phyloP scores from a whole-genome alignment of 495 filamentous ascomycete genomes.

The Xylaria acuta region DNA sequence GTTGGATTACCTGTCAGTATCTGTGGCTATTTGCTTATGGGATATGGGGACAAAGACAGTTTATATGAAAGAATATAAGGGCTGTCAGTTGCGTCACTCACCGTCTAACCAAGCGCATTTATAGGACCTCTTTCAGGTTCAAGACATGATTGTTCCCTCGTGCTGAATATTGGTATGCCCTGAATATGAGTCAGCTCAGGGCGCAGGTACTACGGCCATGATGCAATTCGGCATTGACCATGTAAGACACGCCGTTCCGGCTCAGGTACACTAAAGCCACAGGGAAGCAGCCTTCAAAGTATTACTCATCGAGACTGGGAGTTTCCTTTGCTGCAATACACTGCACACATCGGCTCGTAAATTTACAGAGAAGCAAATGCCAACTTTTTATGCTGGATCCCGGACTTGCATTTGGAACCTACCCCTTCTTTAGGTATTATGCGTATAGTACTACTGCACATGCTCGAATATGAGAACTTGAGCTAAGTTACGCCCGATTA shows the following conservation, averaged over 20 bases:
- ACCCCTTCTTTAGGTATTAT: not conserved
- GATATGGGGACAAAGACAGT: conserved; percentile 3
- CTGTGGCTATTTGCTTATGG: conserved; percentile 18
- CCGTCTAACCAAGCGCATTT: not conserved
- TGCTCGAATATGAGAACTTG: not conserved
- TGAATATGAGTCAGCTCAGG: not conserved
- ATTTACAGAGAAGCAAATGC: not conserved
- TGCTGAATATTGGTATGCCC: not conserved
- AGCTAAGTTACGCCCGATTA: not conserved
- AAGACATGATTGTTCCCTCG: not conserved
- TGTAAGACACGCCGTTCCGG: conserved; percentile 3
- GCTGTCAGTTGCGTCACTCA: not conserved
- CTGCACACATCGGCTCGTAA: not conserved
- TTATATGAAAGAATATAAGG: not conserved
- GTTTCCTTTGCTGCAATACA: not conserved
- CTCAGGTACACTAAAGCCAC: conserved; percentile 1
- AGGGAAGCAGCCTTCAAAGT: not conserved
- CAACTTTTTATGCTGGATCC: not conserved
- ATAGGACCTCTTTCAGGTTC: not conserved
- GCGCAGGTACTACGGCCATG: not conserved
- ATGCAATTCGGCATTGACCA: not conserved
- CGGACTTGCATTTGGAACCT: not conserved
- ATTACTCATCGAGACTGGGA: not conserved
- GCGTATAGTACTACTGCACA: not conserved
- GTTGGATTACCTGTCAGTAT: conserved; percentile 16